These are phyloP conservation scores for Aphanomyces cochlioides DNA, from an alignment of 352 stramenopile genomes.

Conservation along the genomic window DNA sequence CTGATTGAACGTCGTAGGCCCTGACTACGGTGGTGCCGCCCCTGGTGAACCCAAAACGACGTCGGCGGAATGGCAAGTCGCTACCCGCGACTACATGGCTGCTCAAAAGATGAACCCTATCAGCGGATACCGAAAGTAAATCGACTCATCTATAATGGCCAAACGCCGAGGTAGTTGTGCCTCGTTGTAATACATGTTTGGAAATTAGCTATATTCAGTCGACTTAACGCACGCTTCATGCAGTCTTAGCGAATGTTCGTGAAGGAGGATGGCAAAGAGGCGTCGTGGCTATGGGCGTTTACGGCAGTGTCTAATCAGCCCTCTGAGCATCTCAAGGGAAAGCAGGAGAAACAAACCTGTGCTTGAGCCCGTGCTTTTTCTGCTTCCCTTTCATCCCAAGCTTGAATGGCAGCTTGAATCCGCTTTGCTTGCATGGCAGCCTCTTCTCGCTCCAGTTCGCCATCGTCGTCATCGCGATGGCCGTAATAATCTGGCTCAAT, in stretches of 20 bases:
- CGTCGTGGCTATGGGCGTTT: too few species aligned
- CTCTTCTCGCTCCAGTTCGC: conserved; percentile 50
- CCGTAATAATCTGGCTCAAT: conserved; percentile 88
- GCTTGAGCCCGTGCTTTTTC: conserved; percentile 25
- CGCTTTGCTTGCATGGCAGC: conserved; percentile 43
- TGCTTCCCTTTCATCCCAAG: conserved; percentile 44
- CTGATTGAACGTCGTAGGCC: conserved; percentile 40
- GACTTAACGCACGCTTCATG: too few species aligned
- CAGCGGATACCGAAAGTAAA: conserved; percentile 77
- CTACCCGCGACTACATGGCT: conserved; percentile 70
- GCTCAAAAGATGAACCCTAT: conserved; percentile 83
- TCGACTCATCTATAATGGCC: conserved; percentile 11
- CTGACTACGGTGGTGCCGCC: conserved; percentile 51
- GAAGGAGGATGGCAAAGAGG: too few species aligned
- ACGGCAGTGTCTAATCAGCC: too few species aligned
- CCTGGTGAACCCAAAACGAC: conserved; percentile 63
- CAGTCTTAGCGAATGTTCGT: too few species aligned
- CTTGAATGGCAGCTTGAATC: conserved; percentile 47
- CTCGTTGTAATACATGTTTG: neutral
- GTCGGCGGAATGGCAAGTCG: conserved; percentile 66
- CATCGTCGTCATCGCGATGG: conserved; percentile 62
- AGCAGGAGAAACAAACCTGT: neutral
- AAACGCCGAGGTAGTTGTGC: neutral
- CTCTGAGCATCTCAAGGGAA: too few species aligned
- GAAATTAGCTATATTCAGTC: too few species aligned